Evolutionary conservation across 2,329 filamentous ascomycete genomes (phyloP).

Genomic region (Thelonectria discophora): DNA sequence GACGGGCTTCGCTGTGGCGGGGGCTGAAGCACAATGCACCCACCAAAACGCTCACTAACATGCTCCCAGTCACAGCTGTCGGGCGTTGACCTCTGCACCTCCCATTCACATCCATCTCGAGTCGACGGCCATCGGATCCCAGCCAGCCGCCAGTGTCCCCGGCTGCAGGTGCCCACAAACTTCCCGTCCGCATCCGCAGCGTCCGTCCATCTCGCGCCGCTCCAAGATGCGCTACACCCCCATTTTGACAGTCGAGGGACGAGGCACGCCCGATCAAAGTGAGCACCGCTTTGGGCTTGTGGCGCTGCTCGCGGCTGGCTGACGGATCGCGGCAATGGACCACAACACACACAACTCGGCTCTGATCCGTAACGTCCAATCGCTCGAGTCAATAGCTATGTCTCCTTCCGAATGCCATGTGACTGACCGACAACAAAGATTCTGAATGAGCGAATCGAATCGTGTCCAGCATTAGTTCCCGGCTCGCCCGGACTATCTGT

Average conservation of each 20-base stretch:
- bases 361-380: slow-evolving; percentile 12
- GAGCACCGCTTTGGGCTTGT: slow-evolving; percentile 11
- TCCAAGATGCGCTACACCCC: not conserved
- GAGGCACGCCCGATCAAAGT: slow-evolving; percentile 20
- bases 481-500: slow-evolving; percentile 23
- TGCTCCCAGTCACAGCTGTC: not conserved
- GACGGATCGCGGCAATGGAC: not conserved
- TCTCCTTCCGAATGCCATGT: too few relatives aligned
- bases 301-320: slow-evolving; percentile 20
- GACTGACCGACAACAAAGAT: too few relatives aligned
- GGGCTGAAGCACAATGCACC: not conserved
- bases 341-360: not conserved
- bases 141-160: not conserved
- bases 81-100: not conserved
- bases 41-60: not conserved
- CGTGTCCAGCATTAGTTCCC: not conserved
- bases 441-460: not conserved
- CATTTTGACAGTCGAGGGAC: not conserved
- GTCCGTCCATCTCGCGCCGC: not conserved
- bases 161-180: slow-evolving; percentile 12
- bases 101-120: slow-evolving; percentile 1
- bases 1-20: not conserved
- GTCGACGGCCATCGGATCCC: not conserved
- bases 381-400: slow-evolving; percentile 2
- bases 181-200: slow-evolving; percentile 1